Percentiles rank a stretch among this genome's conserved stretches.
Conservation (phyloP, 257 asterid genomes). For the Eustoma russellianum region DNA sequence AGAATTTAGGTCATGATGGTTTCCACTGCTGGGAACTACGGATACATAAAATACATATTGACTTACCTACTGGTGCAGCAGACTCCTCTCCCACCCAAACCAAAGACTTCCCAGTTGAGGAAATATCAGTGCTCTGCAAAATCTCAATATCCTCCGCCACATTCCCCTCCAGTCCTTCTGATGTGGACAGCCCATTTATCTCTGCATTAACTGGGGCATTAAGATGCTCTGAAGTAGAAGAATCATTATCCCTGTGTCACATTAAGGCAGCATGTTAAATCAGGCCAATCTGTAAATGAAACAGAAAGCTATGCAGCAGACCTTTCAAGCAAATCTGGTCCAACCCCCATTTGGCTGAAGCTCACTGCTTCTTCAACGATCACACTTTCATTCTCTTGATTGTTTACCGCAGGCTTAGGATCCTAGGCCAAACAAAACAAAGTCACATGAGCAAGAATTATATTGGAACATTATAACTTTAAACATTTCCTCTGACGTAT, state of each 20-base stretch:
- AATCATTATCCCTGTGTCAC: slow-evolving; percentile 44
- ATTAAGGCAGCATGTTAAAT: slow-evolving; percentile 12
- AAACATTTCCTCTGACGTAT: too few relatives aligned
- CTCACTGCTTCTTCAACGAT: slow-evolving; percentile 39
- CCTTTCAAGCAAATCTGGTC: slow-evolving; percentile 47
- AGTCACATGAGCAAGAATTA: neutral
- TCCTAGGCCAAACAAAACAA: slow-evolving; percentile 33
- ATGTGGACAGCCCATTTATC: slow-evolving; percentile 32
- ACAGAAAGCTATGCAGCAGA: slow-evolving; percentile 12
- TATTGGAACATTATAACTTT: too few relatives aligned
- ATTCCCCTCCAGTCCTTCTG: slow-evolving; percentile 31
- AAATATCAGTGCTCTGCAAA: slow-evolving; percentile 34
- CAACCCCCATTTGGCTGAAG: slow-evolving; percentile 34
- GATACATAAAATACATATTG: neutral
- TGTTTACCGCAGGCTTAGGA: slow-evolving; percentile 23
- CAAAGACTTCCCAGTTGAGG: slow-evolving; percentile 40
- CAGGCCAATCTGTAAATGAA: neutral
- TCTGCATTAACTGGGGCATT: slow-evolving; percentile 28
- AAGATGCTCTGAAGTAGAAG: slow-evolving; percentile 34
- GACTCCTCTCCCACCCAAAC: slow-evolving; percentile 47
- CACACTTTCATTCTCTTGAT: slow-evolving; percentile 42
- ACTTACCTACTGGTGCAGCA: slow-evolving; percentile 89
- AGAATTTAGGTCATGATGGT: too few relatives aligned
- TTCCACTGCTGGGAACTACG: too few relatives aligned
- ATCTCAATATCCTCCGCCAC: slow-evolving; percentile 33